These are phyloP conservation scores for Epichloe festucae DNA, from an alignment of 2,329 filamentous ascomycete species.

Conservation along the genomic window DNA sequence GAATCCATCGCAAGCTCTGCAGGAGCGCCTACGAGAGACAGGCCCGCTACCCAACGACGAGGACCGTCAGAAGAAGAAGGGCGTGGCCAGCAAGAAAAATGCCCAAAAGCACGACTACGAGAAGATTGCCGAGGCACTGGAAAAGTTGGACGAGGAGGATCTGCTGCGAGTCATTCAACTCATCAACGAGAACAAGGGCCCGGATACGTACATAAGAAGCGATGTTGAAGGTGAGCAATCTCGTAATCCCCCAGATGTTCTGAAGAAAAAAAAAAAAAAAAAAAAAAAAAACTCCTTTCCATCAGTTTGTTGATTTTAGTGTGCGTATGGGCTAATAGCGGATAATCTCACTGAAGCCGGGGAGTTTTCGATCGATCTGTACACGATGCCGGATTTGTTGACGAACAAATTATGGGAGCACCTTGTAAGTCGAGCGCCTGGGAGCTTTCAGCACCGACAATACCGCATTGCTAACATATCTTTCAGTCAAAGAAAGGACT, in stretches of 20 bases:
- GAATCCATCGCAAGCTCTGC: slow-evolving; percentile 79
- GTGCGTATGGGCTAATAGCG: slow-evolving; percentile 19
- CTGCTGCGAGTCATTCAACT: slow-evolving; percentile 90
- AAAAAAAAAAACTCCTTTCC: not conserved
- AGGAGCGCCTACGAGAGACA: slow-evolving; percentile 67
- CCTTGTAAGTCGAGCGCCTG: slow-evolving; percentile 29
- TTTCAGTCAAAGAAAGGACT: slow-evolving; percentile 28
- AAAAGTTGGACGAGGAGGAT: slow-evolving; percentile 85
- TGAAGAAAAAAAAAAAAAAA: not conserved
- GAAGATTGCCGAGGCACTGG: slow-evolving; percentile 84
- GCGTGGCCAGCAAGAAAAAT: slow-evolving; percentile 63
- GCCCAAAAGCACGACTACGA: slow-evolving; percentile 72
- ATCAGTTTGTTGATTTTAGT: slow-evolving; percentile 18
- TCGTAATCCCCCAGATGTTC: not conserved
- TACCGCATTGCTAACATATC: not conserved
- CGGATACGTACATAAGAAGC: slow-evolving; percentile 93
- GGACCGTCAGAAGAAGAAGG: slow-evolving; percentile 45
- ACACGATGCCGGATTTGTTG: slow-evolving; percentile 82
- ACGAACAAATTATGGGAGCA: slow-evolving; percentile 96
- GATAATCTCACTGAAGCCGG: slow-evolving; percentile 47
- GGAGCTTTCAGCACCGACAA: not conserved
- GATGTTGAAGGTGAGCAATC: slow-evolving; percentile 76
- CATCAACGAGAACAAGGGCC: slow-evolving; percentile 92
- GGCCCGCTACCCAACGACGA: slow-evolving; percentile 73
- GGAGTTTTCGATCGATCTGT: slow-evolving; percentile 96